Base-by-base conservation (phyloP, 495 filamentous ascomycete genomes). In the Hypoxylon intermedium region DNA sequence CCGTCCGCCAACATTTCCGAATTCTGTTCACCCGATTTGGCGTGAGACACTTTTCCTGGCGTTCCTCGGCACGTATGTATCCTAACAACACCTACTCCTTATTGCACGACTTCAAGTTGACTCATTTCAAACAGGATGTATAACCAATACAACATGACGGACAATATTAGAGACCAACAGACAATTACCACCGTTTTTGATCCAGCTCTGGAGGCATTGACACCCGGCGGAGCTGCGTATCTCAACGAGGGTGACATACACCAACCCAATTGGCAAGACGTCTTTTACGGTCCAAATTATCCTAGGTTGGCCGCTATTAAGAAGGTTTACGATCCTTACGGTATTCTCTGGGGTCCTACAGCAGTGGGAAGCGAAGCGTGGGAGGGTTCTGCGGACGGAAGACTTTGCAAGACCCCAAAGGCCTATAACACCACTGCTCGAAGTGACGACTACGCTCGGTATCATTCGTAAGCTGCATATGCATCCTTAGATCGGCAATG, bases 241-340 rank as follows among this genome's bases (percentile, higher is more conserved):
- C 12, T 79, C 16, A 77, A 78, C 60, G 78, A 82, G 68, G 74
- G 69, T 9, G 77, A 87, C 20, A 57, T 67, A 30, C 40, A 74
- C 28, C 68, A 74, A 15, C 53, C 74, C 16, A 30, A 60, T 13
- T 70, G 56, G 56, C 50, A 50, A 64, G 48, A 21, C 47, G 23
- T 50, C 26, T 2, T 67, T 70, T 16, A 77, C 41, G 82, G 83
- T 0, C 53, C 11, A 1, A 73, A 75, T 33, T 83, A 80, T 44
- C 46, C 49, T 0, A 63, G 54, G n/a, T 64, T 83, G 26, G 58
- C 72, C 12, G 30, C 56, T 13, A 74, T 83, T 19, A 85, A 85
- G 72, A 64, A 71, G 37, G 75, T 71, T 43, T 77, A 74, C 37
- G 82, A 85, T 57, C 77, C 80, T 0, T 71, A 69, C 6, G 61